Evolutionary conservation across 257 asterid genomes (phyloP).

Genomic region (Penstemon newberryi): DNA sequence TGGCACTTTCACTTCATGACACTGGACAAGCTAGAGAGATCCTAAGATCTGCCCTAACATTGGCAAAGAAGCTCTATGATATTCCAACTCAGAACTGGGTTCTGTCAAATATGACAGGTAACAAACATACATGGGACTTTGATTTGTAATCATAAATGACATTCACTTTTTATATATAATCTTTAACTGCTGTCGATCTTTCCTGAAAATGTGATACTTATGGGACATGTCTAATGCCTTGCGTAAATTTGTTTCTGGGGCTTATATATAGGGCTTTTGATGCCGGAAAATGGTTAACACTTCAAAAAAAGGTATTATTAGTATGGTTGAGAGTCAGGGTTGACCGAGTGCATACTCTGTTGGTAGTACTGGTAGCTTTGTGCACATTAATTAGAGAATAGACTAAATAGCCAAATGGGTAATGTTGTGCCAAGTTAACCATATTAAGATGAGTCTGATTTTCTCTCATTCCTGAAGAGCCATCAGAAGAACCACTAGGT

Average conservation of each 20-base stretch:
- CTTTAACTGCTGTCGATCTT: neutral
- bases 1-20: constrained; percentile 88
- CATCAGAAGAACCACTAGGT: neutral
- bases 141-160: constrained; percentile 1
- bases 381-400: neutral
- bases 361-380: neutral
- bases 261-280: constrained; percentile 2
- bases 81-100: constrained; percentile 96
- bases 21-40: constrained; percentile 97
- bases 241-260: neutral
- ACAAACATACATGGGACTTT: constrained; percentile 14
- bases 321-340: neutral
- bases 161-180: constrained; percentile 1
- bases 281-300: constrained; percentile 4
- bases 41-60: constrained; percentile 87
- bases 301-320: neutral
- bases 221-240: constrained; percentile 18
- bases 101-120: constrained; percentile 79
- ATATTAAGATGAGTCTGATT: constrained; percentile 1
- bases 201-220: constrained; percentile 13
- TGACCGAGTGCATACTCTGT: constrained; percentile 2
- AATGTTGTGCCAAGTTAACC: neutral
- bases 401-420: neutral
- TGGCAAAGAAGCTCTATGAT: constrained; percentile 85
- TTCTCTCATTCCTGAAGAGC: constrained; percentile 2